Conservation (phyloP, 108 stramenopile genomes). For the Chaetoceros muelleri region DNA sequence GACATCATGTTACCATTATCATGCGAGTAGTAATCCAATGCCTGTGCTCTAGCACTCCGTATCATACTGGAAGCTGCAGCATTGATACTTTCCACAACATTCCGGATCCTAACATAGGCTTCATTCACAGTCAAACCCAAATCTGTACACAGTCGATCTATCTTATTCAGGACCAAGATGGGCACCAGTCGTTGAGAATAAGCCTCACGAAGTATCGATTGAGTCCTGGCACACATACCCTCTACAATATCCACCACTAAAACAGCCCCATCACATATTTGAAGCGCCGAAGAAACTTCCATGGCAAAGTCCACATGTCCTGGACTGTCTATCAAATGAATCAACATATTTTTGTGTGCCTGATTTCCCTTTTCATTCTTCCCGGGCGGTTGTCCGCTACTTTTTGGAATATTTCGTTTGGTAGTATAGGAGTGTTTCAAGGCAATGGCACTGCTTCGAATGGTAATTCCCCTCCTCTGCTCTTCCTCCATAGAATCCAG, state of each 20-base stretch:
- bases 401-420: not conserved
- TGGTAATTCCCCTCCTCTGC: slow-evolving; percentile 97
- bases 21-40: slow-evolving; percentile 2
- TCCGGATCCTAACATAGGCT: slow-evolving; percentile 83
- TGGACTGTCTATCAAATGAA: slow-evolving; percentile 94
- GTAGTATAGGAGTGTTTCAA: slow-evolving; percentile 49
- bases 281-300: slow-evolving; percentile 89
- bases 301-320: slow-evolving; percentile 96
- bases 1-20: not conserved
- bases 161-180: slow-evolving; percentile 88
- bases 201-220: slow-evolving; percentile 92
- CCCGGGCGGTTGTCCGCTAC: slow-evolving; percentile 5
- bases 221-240: slow-evolving; percentile 92
- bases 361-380: not conserved
- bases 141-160: slow-evolving; percentile 81
- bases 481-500: slow-evolving; percentile 83
- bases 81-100: slow-evolving; percentile 90
- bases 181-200: slow-evolving; percentile 79
- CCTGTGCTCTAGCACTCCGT: slow-evolving; percentile 22
- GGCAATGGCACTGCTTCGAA: slow-evolving; percentile 88
- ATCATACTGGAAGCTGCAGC: slow-evolving; percentile 76
- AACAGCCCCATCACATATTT: slow-evolving; percentile 88
- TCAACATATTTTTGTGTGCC: slow-evolving; percentile 42
- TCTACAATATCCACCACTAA: slow-evolving; percentile 96
- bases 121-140: slow-evolving; percentile 70